Evolutionary conservation across 2,329 filamentous ascomycete species (phyloP).

Genomic region (Clarireedia sp.): DNA sequence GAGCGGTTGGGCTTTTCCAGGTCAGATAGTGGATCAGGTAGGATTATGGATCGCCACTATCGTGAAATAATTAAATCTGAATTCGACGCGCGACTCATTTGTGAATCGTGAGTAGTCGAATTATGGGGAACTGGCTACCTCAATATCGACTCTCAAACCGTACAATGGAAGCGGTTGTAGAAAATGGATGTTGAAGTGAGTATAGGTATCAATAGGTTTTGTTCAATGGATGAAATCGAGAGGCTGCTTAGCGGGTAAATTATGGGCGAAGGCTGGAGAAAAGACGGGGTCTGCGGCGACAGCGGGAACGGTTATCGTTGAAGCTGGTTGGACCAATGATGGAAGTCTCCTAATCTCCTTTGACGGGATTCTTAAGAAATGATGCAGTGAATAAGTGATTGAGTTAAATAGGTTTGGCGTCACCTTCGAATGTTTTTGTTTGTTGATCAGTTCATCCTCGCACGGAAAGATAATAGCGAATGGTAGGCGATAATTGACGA

Average conservation of each 20-base stretch:
- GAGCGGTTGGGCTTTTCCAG: not conserved
- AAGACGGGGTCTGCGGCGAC: not conserved
- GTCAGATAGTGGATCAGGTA: not conserved
- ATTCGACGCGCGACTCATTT: not conserved
- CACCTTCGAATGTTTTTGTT: not conserved
- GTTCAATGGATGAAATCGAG: not conserved
- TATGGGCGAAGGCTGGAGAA: not conserved
- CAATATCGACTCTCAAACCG: not conserved
- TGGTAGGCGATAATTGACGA: not conserved
- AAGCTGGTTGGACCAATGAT: not conserved
- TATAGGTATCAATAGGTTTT: not conserved
- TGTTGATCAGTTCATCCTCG: not conserved
- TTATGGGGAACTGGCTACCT: too few relatives aligned
- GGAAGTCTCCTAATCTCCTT: too few relatives aligned
- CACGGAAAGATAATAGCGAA: not conserved
- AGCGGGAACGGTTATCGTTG: not conserved
- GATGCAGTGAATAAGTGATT: not conserved
- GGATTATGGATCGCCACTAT: constrained; percentile 1
- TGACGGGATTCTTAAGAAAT: not conserved
- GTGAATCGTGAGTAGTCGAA: not conserved
- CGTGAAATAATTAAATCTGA: constrained; percentile 2
- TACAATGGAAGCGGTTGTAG: not conserved
- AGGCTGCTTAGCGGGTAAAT: constrained; percentile 1
- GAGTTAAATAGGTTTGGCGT: not conserved
- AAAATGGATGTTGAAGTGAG: not conserved